A percentile compares a stretch with the other conserved stretches of the same genome.
Conservation (phyloP, 2,329 filamentous ascomycete genomes). For the Aspergillus bombycis region DNA sequence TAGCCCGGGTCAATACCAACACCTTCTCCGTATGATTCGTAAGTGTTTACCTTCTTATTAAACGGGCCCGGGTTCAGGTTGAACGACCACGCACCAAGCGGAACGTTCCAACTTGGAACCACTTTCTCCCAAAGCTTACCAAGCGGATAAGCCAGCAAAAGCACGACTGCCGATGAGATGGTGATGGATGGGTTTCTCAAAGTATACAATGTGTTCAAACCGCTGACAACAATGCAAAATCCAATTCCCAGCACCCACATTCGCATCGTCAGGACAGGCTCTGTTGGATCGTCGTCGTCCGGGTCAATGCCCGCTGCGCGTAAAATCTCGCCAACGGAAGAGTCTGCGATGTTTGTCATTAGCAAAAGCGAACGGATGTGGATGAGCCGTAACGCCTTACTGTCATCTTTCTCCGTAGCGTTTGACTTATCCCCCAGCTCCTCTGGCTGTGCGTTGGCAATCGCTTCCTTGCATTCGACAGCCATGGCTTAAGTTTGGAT, state of each 20-base stretch:
- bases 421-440: neutral
- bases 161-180: constrained; percentile 24
- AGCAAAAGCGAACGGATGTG: neutral
- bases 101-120: constrained; percentile 25
- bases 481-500: neutral
- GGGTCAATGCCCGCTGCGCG: constrained; percentile 49
- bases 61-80: constrained; percentile 35
- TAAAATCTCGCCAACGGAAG: constrained; percentile 18
- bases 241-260: constrained; percentile 23
- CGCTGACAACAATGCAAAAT: constrained; percentile 20
- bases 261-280: constrained; percentile 26
- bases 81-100: constrained; percentile 18
- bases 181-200: constrained; percentile 30
- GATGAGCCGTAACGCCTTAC: neutral
- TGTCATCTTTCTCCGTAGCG: neutral
- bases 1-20: neutral
- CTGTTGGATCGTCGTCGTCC: constrained; percentile 55
- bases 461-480: neutral
- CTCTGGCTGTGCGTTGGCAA: neutral
- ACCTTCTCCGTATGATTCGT: neutral
- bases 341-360: neutral
- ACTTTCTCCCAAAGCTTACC: constrained; percentile 30
- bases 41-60: constrained; percentile 29
- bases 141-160: constrained; percentile 26
- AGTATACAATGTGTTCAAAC: constrained; percentile 22